Evolutionary conservation across 176 grass and related monocot species (phyloP), one percentile per base, ranked within the genome.

Genomic region (Themeda triandra): DNA sequence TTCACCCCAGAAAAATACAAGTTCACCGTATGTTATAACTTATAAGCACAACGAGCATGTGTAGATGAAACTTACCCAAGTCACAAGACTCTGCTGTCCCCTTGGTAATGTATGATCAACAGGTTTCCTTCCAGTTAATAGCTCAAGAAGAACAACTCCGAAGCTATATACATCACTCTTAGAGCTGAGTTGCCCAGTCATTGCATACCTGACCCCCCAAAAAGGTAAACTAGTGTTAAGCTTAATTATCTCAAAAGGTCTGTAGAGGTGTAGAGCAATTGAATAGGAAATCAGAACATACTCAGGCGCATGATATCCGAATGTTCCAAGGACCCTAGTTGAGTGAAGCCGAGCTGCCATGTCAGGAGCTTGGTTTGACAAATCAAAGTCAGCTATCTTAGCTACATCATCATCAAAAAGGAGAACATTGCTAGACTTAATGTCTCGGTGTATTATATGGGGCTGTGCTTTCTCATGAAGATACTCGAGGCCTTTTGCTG

Each of bases 91-190:
- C 74, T 95, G 93, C 76, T 95, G 93, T 73, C 93, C 93, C 87
- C 93, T 87, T 24, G 93, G 93, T 84, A 95, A 81, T 66, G 93
- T 95, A 84, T 92, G 93, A 78, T 95, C 93, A 0, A 95, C 92
- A 78, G 93, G 93, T 88, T 95, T 95, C 65, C 93, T 89, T 59
- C 93, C 93, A 6, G 93, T 95, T 70, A 95, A 88, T 23, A 95
- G 71, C 87, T 95, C 93, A 6, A 95, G 78, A 78, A 95, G 87
- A 81, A 95, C 90, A 84, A 95, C 93, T 73, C 93, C 90, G 2
- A 92, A 95, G 87, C 93, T 92, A 51, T 95, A 95, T 24, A 95
- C 93, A 79, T 95, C 93, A 19, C 93, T 95, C 83, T 95, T 95
- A 45, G 90, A 92, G 76, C 93, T 92, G 77, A 95, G 93, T 56